Evolutionary conservation across 306 rosid genomes (phyloP).

Genomic region (Ziziphus jujuba): DNA sequence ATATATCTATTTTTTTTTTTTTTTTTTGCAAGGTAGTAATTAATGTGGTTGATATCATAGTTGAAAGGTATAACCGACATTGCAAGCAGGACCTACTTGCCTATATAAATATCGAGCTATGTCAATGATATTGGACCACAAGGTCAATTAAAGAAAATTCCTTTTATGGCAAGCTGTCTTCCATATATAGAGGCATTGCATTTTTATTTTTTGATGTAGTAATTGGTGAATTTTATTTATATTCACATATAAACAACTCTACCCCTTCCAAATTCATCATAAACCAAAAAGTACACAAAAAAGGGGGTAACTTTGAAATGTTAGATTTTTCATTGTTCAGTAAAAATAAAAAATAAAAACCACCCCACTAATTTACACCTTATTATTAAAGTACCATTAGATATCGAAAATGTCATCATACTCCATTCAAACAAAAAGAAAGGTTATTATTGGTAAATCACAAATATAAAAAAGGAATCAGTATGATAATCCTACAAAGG

Average conservation of each 20-base stretch:
- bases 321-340: background rate
- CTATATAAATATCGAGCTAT: too few species aligned
- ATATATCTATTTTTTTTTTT: too few species aligned
- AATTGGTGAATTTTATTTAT: background rate
- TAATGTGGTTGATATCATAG: too few species aligned
- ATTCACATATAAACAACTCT: background rate
- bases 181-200: too few species aligned
- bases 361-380: background rate
- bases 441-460: slow-evolving; percentile 18
- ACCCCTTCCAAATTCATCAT: background rate
- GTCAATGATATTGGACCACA: slow-evolving; percentile 5
- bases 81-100: too few species aligned
- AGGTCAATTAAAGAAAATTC: background rate
- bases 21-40: too few species aligned
- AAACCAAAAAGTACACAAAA: too few species aligned
- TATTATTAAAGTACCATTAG: background rate
- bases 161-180: slow-evolving; percentile 3
- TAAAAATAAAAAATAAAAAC: too few species aligned
- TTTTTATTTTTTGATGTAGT: background rate
- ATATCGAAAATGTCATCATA: background rate
- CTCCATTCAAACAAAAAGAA: background rate
- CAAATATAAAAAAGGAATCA: slow-evolving; percentile 10
- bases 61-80: too few species aligned
- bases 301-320: slow-evolving; percentile 3
- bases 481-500: slow-evolving; percentile 11